Evolutionary conservation across 169 alveolate species (phyloP), one percentile per base, ranked within the genome.

Genomic region (Eimeria necatrix): DNA sequence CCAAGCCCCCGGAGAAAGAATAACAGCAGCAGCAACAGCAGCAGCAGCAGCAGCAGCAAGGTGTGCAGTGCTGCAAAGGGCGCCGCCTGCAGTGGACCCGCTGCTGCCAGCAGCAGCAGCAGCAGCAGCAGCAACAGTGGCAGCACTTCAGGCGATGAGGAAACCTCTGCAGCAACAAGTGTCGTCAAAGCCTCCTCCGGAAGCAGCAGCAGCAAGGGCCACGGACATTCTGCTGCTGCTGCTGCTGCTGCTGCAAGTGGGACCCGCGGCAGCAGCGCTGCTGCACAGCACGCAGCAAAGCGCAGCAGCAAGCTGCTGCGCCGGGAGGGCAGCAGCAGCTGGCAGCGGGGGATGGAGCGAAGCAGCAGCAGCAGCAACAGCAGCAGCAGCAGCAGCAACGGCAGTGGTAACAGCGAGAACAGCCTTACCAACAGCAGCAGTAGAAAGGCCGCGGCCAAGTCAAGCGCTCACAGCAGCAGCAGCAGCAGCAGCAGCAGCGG

Each of bases 81-180:
- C 68, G 18, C 22, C 68, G 18, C 68, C 22, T 56, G 18, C 68
- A 56, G 22, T 12, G 68, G 68, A 56, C 68, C 10, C 22, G 18
- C 18, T 12, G 0, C 68, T 56, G 68, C 1, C 78, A 68, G 78
- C 78, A 68, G 78, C 78, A 68, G 78, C 78, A 18, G 68, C 68
- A 56, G 68, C 2, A 56, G 22, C 2, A 14, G 32, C 78, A 68
- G 12, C 32, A 14, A 22, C 32, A 14, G 32, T 22, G 32, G 78
- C 78, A 20, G 78, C 78, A 20, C 32, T 0, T 68, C 78, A 8
- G 78, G 78, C 78, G 78, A 68, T 68, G 78, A 68, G 68, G 68
- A 56, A 12, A 56, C 22, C 18, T 18, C 68, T 56, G 68, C 68
- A 14, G 68, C 68, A 56, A 18, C 68, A 56, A 18, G 22, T 56